These are phyloP conservation scores for Lactarius pseudohatsudake DNA, from an alignment of 768 basidiomycete species.

Conservation along the genomic window DNA sequence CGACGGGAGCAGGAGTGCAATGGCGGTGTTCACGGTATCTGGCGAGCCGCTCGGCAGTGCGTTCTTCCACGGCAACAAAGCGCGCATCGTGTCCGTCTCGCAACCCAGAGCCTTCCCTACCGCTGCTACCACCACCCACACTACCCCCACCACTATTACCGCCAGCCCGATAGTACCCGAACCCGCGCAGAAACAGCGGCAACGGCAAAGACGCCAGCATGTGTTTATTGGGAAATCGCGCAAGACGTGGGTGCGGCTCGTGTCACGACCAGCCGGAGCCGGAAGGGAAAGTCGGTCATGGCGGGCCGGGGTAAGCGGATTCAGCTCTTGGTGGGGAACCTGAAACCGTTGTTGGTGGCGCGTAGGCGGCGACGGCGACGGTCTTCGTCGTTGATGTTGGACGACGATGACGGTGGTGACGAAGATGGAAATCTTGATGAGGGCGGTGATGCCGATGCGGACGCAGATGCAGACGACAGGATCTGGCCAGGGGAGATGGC, in stretches of 20 bases:
- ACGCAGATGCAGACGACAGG: not conserved
- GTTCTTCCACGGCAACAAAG: not conserved
- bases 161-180: not conserved
- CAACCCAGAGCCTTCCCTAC: not conserved
- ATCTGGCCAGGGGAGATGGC: conserved; percentile 12
- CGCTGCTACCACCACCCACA: too few relatives aligned
- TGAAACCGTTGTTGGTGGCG: not conserved
- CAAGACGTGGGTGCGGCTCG: conserved; percentile 15
- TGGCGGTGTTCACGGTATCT: not conserved
- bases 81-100: not conserved
- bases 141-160: too few relatives aligned
- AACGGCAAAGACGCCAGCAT: not conserved
- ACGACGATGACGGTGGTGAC: not conserved
- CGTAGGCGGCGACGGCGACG: not conserved
- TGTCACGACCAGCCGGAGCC: not conserved
- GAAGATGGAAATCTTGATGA: not conserved
- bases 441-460: not conserved
- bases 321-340: conserved; percentile 1
- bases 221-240: conserved; percentile 16
- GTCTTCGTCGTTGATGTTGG: not conserved
- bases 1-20: not conserved
- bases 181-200: not conserved
- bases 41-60: conserved; percentile 3
- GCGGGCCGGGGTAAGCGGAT: not conserved
- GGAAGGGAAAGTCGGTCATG: not conserved